A percentile compares a stretch with the other conserved stretches of the same genome.
Conservation (phyloP, 306 rosid species). For the Ormosia emarginata region DNA sequence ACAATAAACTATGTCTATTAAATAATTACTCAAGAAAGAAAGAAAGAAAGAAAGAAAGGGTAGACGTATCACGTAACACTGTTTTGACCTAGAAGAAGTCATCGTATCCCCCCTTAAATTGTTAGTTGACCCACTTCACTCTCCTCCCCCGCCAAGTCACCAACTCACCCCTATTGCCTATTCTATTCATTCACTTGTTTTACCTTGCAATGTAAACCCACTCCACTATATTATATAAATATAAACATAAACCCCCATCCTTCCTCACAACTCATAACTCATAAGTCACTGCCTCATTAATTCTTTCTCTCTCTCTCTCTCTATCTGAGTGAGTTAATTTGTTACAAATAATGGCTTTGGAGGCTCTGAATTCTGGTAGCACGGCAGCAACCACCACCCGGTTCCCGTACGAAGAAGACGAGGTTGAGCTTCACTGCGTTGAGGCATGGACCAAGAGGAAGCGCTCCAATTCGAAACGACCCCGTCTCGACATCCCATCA, state of each 20-base stretch:
- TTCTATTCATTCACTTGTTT: too few species aligned
- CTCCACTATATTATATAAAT: too few species aligned
- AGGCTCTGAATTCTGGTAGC: slow-evolving; percentile 63
- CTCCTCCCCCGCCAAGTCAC: background rate
- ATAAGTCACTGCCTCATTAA: background rate
- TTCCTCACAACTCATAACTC: background rate
- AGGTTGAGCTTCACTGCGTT: slow-evolving; percentile 16
- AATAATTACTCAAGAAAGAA: too few species aligned
- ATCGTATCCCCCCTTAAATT: background rate
- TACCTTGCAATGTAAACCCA: too few species aligned
- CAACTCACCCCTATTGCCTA: slow-evolving; percentile 5
- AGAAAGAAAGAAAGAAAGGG: background rate
- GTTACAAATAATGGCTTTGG: slow-evolving; percentile 53
- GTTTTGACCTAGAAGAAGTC: slow-evolving; percentile 74
- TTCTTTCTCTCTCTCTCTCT: background rate
- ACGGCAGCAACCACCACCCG: slow-evolving; percentile 36
- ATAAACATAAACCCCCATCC: background rate
- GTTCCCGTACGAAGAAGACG: slow-evolving; percentile 24
- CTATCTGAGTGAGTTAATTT: too few species aligned
- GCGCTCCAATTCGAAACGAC: slow-evolving; percentile 53
- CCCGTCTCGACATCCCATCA: slow-evolving; percentile 37
- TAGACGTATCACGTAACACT: slow-evolving; percentile 26
- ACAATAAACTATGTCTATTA: too few species aligned
- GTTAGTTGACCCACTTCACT: slow-evolving; percentile 85
- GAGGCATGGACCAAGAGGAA: slow-evolving; percentile 74